A percentile compares a stretch with the other conserved stretches of the same genome.
These are phyloP conservation scores for Centaurea solstitialis DNA, from an alignment of 129 eudicot species.

Conservation along the genomic window DNA sequence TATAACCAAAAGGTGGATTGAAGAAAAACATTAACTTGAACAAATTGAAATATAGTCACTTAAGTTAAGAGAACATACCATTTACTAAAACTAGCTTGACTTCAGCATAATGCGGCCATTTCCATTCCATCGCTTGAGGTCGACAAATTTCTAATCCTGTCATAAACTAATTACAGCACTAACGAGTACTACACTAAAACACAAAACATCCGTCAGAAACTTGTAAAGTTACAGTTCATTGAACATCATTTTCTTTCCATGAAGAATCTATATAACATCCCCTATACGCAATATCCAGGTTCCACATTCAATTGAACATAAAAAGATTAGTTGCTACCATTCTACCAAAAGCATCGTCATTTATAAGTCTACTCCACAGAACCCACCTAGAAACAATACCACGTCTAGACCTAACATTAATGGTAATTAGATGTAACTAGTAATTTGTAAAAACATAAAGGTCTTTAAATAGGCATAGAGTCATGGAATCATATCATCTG, in stretches of 20 bases:
- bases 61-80: slow-evolving; percentile 33
- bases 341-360: not conserved
- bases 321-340: not conserved
- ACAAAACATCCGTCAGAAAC: slow-evolving; percentile 25
- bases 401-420: not conserved
- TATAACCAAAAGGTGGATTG: not conserved
- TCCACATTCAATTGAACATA: not conserved
- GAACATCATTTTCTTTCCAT: slow-evolving; percentile 3
- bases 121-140: slow-evolving; percentile 29
- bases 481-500: not conserved
- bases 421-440: not conserved
- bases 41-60: not conserved
- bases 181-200: slow-evolving; percentile 21
- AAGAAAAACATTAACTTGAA: not conserved
- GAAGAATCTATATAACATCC: slow-evolving; percentile 1
- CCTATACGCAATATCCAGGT: not conserved
- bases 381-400: not conserved
- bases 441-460: not conserved
- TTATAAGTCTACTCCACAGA: not conserved
- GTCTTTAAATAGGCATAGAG: not conserved
- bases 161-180: slow-evolving; percentile 32
- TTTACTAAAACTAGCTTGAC: slow-evolving; percentile 11
- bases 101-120: slow-evolving; percentile 32
- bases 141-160: slow-evolving; percentile 31
- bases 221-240: not conserved